These are phyloP conservation scores for Fusarium nurragi DNA, from an alignment of 2,329 filamentous ascomycete species.

Conservation along the genomic window DNA sequence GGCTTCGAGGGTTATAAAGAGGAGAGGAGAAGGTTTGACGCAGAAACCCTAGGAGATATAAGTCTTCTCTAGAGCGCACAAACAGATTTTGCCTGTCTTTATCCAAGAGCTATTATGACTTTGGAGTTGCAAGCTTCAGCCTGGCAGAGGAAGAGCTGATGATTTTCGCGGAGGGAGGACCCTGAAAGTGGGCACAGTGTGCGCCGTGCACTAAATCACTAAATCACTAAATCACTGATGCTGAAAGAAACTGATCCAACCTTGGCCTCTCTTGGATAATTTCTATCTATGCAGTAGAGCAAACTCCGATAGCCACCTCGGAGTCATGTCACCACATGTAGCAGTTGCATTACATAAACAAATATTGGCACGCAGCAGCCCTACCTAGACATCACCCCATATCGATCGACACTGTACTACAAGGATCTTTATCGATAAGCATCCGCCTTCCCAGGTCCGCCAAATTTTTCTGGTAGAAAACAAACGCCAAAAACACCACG, in stretches of 20 bases:
- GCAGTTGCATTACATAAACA: background rate
- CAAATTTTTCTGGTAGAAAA: conserved; percentile 45
- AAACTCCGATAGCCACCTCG: background rate
- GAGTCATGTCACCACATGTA: background rate
- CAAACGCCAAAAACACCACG: conserved; percentile 32
- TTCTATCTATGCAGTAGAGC: background rate
- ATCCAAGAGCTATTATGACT: background rate
- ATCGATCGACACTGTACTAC: conserved; percentile 23
- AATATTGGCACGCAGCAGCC: background rate
- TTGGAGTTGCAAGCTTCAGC: background rate
- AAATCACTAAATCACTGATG: background rate
- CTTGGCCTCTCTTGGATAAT: accelerated
- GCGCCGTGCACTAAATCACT: background rate
- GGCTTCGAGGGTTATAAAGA: background rate
- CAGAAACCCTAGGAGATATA: background rate
- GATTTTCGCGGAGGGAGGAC: conserved; percentile 23
- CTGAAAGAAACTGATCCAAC: background rate
- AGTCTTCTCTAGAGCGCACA: background rate
- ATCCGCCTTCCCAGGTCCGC: conserved; percentile 35
- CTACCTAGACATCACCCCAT: background rate
- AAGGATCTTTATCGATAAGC: conserved; percentile 49
- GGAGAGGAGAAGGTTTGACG: background rate
- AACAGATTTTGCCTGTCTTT: background rate
- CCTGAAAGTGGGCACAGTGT: conserved; percentile 38
- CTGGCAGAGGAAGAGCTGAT: conserved; percentile 1